These are phyloP conservation scores for Lactifluus pinguis DNA, from an alignment of 768 basidiomycete species.

Conservation along the genomic window DNA sequence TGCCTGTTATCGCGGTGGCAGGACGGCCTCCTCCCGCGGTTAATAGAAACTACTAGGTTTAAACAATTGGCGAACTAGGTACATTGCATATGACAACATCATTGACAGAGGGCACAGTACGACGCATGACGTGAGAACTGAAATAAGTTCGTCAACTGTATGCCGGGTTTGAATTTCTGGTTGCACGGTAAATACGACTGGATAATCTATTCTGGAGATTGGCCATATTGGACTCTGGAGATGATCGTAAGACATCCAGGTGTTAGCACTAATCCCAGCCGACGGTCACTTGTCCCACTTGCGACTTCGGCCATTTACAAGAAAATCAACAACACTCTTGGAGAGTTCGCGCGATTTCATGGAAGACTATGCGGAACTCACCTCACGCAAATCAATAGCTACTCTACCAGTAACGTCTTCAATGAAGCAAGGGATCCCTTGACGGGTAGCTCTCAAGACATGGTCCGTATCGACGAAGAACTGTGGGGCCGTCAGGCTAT, in stretches of 20 bases:
- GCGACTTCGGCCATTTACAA: conserved; percentile 10
- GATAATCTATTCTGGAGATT: conserved; percentile 36
- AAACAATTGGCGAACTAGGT: not conserved
- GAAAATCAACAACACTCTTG: not conserved
- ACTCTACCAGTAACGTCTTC: conserved; percentile 44
- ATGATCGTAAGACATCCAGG: conserved; percentile 2
- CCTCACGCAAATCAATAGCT: conserved; percentile 38
- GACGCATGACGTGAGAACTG: not conserved
- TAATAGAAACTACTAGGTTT: not conserved
- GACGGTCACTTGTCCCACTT: conserved; percentile 11
- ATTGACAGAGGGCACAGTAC: not conserved
- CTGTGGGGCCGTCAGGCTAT: conserved; percentile 56
- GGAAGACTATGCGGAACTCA: conserved; percentile 18
- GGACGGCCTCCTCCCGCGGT: no score
- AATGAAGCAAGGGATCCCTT: conserved; percentile 46
- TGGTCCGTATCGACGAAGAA: conserved; percentile 47
- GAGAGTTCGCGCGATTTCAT: not conserved
- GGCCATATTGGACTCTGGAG: conserved; percentile 26
- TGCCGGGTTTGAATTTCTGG: conserved; percentile 26
- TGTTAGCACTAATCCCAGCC: not conserved
- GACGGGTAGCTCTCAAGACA: conserved; percentile 36
- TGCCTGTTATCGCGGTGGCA: no score
- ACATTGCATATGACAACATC: not conserved
- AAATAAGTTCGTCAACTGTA: conserved; percentile 27
- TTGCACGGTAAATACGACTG: conserved; percentile 28